Base-by-base conservation (phyloP, 768 basidiomycete species). In the Termitomyces heimii region DNA sequence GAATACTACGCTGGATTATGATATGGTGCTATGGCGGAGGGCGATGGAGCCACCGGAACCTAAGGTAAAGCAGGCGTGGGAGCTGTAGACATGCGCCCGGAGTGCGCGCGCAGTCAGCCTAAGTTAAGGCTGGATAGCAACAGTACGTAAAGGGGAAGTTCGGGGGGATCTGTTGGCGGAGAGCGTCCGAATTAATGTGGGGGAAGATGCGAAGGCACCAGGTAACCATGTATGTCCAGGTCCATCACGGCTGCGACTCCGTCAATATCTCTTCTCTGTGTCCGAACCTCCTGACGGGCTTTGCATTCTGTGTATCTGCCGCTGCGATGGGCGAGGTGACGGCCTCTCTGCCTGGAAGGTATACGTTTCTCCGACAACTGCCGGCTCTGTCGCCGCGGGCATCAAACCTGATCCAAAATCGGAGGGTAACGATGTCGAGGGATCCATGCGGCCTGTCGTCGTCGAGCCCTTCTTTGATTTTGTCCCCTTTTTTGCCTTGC, bases 401-500 rank as follows among this genome's bases (percentile, higher is more conserved):
- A 59, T 62, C 44, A 51, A 45, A 54, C 53, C 52, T 62, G 63
- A 59, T 35, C 51, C 50, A 35, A 55, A 50, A 42, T 64, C 57
- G 45, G 63, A 55, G 20, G 57, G 46, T 51, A 53, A 51, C 28
- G 59, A 53, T 24, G 54, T 56, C 49, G 65, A 56, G 49, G 60
- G 26, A 42, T 61, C 64, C 50, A 61, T 59, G 34, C 60, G 65
- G 53, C 56, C 56, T 44, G 56, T 55, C 40, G 44, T 60, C 28
- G 62, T 37, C 39, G 37, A 14, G 28, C 61, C 61, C 65, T 75
- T 80, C 73, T 76, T 81, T 55, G 71, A 63, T 61, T 76, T 78
- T 37, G 75, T 72, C 13, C 85, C 84, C 65, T 84, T 85, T 31
- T 83, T 82, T 43, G 85, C 84, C 71, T 86, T 89, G 28, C 88